Evolutionary conservation across 176 grass and related monocot genomes (phyloP).

Genomic region (Bromus sterilis): DNA sequence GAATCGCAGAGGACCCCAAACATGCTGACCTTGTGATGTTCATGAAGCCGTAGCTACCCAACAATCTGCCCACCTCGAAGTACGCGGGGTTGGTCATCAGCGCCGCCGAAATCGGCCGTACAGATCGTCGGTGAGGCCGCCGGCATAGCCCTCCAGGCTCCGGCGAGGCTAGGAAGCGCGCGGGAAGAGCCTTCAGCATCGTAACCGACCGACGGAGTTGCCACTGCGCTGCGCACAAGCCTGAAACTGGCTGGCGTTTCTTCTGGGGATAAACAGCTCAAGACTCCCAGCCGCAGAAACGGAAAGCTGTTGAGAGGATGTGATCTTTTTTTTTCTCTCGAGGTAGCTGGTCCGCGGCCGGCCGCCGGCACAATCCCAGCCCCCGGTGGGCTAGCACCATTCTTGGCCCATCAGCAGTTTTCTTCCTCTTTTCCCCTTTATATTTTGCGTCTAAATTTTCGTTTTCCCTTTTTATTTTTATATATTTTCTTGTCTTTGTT

Average conservation of each 20-base stretch:
- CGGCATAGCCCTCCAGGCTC: conserved; percentile 2
- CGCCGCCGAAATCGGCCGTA: conserved; percentile 9
- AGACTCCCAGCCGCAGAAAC: conserved; percentile 20
- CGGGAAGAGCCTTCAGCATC: conserved; percentile 45
- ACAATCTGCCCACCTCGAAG: conserved; percentile 75
- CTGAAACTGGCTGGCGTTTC: not conserved
- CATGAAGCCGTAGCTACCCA: conserved; percentile 91
- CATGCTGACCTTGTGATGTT: conserved; percentile 72
- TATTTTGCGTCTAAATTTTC: not conserved
- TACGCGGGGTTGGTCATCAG: conserved; percentile 75
- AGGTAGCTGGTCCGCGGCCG: too few species aligned
- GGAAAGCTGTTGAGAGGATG: not conserved
- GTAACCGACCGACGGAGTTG: not conserved
- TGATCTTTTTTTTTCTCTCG: too few species aligned
- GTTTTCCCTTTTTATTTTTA: not conserved
- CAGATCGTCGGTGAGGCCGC: not conserved
- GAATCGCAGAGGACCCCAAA: not conserved
- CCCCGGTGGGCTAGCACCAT: too few species aligned
- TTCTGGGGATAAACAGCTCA: conserved; percentile 7
- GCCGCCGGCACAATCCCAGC: too few species aligned
- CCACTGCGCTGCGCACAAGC: not conserved
- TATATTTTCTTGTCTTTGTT: not conserved
- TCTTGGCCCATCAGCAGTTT: not conserved
- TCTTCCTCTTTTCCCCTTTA: not conserved
- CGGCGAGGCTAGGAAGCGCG: conserved; percentile 21